Base-by-base conservation (phyloP, 257 asterid genomes). In the Anisodus acutangulus region DNA sequence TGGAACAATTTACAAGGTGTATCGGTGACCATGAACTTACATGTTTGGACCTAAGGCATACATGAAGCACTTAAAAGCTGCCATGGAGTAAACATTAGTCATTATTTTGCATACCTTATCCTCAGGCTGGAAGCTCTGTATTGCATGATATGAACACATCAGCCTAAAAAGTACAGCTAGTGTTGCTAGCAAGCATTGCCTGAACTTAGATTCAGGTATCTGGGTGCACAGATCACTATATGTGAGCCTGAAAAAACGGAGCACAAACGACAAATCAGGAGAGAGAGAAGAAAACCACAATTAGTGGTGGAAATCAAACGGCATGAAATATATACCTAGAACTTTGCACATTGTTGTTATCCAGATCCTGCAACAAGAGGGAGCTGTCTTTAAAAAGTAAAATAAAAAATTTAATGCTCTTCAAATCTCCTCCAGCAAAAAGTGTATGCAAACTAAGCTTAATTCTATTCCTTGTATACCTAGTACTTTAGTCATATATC, bases 191-290 rank as follows among this genome's bases (percentile, higher is more conserved):
- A 97, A 90, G 86, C 98, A 97, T 88, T 90, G 92, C 91, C 98
- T 93, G 86, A 94, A 94, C 93, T 93, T 95, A 87, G 99, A 92
- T 89, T 97, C 99, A 16, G 99, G 96, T 87, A 97, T 92, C 88
- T 88, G 93, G 86, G 83, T 88, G 92, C 98, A 97, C 87, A 97
- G 90, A 90, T 95, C 99, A 83, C 99, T 94, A 93, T 93, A 97
- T 55, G 98, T 97, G 85, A 97, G 95, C 95, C 98, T 95, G 93
- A 83, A 87, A 86, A 63, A 83, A 71, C 1, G 43, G 51, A 57
- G 83, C 74, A 86, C 64, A 26, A 82, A 83, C 80, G 69, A 86
- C 83, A 88, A 88, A 85, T 49, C 85, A 79, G 71, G 84, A 88
- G 87, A 82, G 81, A 53, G 35, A 31, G 35, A 31, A 76, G 82